Conservation (phyloP, 306 rosid species). For the cucumber (Cucumis sativus) region Cucumber_9930_V3 NC_026659.2:30970001-30970500, state of each 20-base stretch:
- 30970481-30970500: neutral
- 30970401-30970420: slow-evolving; percentile 94
- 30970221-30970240: neutral
- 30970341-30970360: slow-evolving; percentile 91
- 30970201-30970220: slow-evolving; percentile 68
- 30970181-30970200: slow-evolving; percentile 96
- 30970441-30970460: neutral
- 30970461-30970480: neutral
- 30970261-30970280: neutral
- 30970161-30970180: slow-evolving; percentile 94
- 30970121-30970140: neutral
- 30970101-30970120: slow-evolving; percentile 14
- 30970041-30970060: neutral
- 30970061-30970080: neutral
- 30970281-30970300: neutral
- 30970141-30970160: slow-evolving; percentile 82
- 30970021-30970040: neutral
- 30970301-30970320: slow-evolving; percentile 87
- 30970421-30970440: slow-evolving; percentile 69
- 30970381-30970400: slow-evolving; percentile 95
- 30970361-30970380: slow-evolving; percentile 96
- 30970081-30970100: neutral
- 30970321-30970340: slow-evolving; percentile 91
- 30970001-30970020: neutral
- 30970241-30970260: neutral